phyloP scores from a whole-genome alignment of 2,329 filamentous ascomycete genomes.

The Purpureocillium takamizusanense region DNA sequence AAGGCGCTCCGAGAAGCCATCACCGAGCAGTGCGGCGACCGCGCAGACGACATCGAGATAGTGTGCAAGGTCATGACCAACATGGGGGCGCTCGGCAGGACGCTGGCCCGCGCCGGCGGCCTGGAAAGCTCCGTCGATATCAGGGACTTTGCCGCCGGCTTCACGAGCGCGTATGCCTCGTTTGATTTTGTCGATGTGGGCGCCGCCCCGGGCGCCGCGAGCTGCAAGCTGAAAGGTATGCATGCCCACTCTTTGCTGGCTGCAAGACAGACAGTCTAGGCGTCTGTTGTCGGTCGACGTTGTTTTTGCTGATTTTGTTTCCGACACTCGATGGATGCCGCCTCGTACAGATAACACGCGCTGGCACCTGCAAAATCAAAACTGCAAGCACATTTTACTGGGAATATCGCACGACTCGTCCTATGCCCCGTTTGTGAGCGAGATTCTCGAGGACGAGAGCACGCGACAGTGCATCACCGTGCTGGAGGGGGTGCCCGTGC shows the following conservation, averaged over 20 bases:
- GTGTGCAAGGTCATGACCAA: constrained; percentile 49
- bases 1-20: constrained; percentile 39
- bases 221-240: constrained; percentile 52
- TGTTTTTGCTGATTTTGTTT: too few relatives aligned
- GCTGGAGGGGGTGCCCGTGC: constrained; percentile 43
- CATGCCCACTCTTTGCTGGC: background rate
- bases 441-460: constrained; percentile 36
- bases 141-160: constrained; percentile 49
- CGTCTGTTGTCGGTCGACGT: too few relatives aligned
- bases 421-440: constrained; percentile 51
- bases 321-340: background rate
- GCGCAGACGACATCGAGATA: constrained; percentile 40
- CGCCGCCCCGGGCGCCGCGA: constrained; percentile 46
- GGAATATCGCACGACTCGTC: constrained; percentile 54
- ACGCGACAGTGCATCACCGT: constrained; percentile 38
- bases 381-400: constrained; percentile 53
- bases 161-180: constrained; percentile 47
- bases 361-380: constrained; percentile 51
- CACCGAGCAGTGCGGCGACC: constrained; percentile 33
- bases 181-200: constrained; percentile 60
- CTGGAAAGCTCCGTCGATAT: constrained; percentile 35
- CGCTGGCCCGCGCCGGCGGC: constrained; percentile 38
- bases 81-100: constrained; percentile 37
- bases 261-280: too few relatives aligned
- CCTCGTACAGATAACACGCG: constrained; percentile 33